Percentiles rank a stretch among this genome's conserved stretches.
These are phyloP conservation scores for Lactarius deliciosus DNA, from an alignment of 768 basidiomycete species.

Conservation along the genomic window DNA sequence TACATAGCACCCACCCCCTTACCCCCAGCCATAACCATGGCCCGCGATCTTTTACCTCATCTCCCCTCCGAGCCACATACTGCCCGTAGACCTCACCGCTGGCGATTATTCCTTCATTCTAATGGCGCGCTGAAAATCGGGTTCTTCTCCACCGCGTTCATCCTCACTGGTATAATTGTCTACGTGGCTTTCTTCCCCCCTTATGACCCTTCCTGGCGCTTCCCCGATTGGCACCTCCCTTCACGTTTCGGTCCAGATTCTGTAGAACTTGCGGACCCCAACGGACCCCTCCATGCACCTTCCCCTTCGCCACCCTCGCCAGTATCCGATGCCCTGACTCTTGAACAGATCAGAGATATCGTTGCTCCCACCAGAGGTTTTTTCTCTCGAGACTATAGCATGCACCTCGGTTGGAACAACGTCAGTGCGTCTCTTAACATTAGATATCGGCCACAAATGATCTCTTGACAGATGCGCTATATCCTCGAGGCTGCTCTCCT, in stretches of 20 bases:
- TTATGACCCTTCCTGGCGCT: background rate
- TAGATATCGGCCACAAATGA: conserved; percentile 7
- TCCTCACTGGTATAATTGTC: conserved; percentile 13
- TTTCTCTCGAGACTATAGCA: conserved; percentile 45
- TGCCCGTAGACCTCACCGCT: conserved; percentile 7
- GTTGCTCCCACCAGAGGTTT: conserved; percentile 43
- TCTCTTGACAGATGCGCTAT: conserved; percentile 42
- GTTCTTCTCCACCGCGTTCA: conserved; percentile 14
- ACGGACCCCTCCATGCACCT: background rate
- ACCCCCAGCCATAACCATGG: background rate
- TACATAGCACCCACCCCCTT: background rate
- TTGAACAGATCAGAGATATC: conserved; percentile 38
- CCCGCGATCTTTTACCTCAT: background rate
- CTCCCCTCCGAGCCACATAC: background rate
- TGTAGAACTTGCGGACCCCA: background rate
- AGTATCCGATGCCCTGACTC: conserved; percentile 30
- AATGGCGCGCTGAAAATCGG: background rate
- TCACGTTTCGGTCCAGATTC: background rate
- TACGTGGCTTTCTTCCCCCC: conserved; percentile 12
- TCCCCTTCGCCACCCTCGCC: background rate
- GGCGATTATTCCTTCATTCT: background rate
- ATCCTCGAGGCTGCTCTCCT: conserved; percentile 48
- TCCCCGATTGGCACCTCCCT: background rate
- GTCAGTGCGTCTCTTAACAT: conserved; percentile 33
- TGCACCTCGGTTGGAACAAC: conserved; percentile 50